These are phyloP conservation scores for Codiaeum variegatum DNA, from an alignment of 441 rosid species.

Conservation along the genomic window DNA sequence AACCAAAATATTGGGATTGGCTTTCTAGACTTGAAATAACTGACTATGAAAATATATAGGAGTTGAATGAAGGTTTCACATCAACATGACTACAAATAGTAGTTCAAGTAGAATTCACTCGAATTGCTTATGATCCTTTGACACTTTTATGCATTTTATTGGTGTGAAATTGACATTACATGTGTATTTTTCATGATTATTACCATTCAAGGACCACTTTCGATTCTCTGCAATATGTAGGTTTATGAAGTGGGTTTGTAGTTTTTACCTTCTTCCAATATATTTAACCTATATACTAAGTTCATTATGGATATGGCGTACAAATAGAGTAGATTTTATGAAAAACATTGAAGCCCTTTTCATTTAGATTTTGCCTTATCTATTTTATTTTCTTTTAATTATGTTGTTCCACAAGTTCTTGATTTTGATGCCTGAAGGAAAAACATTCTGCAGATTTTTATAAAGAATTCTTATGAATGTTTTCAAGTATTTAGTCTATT, in stretches of 20 bases:
- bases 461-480: neutral
- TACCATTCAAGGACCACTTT: slow-evolving; percentile 1
- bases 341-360: neutral
- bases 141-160: neutral
- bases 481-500: neutral
- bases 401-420: neutral
- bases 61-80: slow-evolving; percentile 23
- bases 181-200: neutral
- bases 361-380: neutral
- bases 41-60: slow-evolving; percentile 24
- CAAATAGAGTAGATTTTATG: neutral
- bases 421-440: neutral
- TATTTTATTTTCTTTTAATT: neutral
- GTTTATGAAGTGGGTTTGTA: slow-evolving; percentile 71
- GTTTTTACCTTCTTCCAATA: slow-evolving; percentile 43
- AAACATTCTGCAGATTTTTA: neutral
- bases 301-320: slow-evolving; percentile 52
- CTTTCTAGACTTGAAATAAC: slow-evolving; percentile 65
- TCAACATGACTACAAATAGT: slow-evolving; percentile 49
- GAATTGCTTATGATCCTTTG: slow-evolving; percentile 4
- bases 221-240: slow-evolving; percentile 35
- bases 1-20: slow-evolving; percentile 84
- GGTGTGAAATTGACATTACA: neutral
- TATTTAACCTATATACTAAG: slow-evolving; percentile 53
- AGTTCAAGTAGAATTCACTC: slow-evolving; percentile 44